Evolutionary conservation across 2,329 filamentous ascomycete species (phyloP), one percentile per base, ranked within the genome.

Genomic region (Fusarium ramigenum): DNA sequence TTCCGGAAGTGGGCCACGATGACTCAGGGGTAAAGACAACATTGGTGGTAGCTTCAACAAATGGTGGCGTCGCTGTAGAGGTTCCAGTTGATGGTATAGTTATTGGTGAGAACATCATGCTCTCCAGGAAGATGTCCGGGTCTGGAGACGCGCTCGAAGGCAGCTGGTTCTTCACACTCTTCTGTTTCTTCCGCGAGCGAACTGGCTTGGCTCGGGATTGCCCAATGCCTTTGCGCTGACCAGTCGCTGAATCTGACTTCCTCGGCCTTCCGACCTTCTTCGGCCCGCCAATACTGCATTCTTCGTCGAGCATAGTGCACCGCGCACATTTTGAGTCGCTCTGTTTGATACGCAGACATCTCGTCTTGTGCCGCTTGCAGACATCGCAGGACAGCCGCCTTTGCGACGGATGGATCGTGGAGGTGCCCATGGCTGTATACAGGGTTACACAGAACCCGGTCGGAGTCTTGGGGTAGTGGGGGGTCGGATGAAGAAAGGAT

Each of bases 151-250:
- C 16, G 42, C 23, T 44, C 42, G 23, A 2, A 12, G 23, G 18
- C 3, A 1, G 23, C 23, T 9, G 23, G 0, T 25, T 25, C 42
- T 0, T 44, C 6, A 7, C 3, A 4, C 16, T 25, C 4, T 23
- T 9, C 7, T 25, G 7, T 19, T 12, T 25, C 42, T 19, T 44
- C 42, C 25, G 23, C 16, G 23, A 44, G 11, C 23, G 42, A 25
- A 44, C 42, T 44, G 16, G 11, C 5, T 44, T 44, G 16, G 23
- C 23, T 9, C 7, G 16, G 16, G 23, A 16, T 7, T 25, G 4
- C 23, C 25, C 42, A 28, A 7, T 28, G 25, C 7, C 25, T 28
- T 6, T 28, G 7, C 16, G n/a, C 40, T 40, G 21, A 8, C 39
- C 39, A 15, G 39, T 3, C 5, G 7, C 16, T 11, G 11, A 44